These are phyloP conservation scores for Begonia fuchsioides DNA, from an alignment of 306 rosid genomes.

Conservation along the genomic window DNA sequence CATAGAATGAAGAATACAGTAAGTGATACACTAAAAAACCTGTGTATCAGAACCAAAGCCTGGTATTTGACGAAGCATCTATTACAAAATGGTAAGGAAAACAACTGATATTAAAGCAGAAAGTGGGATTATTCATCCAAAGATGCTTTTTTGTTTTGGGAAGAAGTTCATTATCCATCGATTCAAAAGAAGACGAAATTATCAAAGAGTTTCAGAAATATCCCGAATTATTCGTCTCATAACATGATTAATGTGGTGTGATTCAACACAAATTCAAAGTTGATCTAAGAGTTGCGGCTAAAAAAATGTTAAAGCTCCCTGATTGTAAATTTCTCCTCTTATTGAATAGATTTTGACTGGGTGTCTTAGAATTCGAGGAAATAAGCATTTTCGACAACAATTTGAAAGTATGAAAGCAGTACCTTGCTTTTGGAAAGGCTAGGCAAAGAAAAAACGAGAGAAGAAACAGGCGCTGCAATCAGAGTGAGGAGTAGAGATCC, in stretches of 20 bases:
- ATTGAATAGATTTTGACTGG: neutral
- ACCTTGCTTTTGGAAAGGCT: constrained; percentile 67
- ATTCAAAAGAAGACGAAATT: no score
- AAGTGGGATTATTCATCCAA: neutral
- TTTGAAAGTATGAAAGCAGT: neutral
- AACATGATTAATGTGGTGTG: no score
- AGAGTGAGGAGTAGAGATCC: constrained; percentile 76
- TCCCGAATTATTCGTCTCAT: no score
- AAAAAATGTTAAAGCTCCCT: no score
- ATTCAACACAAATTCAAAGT: no score
- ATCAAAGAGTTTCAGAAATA: no score
- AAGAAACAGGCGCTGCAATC: constrained; percentile 73
- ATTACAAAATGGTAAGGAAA: constrained; percentile 19
- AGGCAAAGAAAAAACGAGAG: constrained; percentile 68
- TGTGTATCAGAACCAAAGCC: constrained; percentile 98
- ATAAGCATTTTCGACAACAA: neutral
- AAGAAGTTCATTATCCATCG: no score
- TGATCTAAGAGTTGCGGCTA: no score
- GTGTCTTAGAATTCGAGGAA: neutral
- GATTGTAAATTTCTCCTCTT: no score
- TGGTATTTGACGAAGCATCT: constrained; percentile 63
- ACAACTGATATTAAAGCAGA: neutral
- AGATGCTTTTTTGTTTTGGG: no score
- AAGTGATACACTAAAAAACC: constrained; percentile 92
- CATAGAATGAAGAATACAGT: constrained; percentile 61